Percentiles rank a stretch among this genome's conserved stretches.
Evolutionary conservation across 1,284 basidiomycete species (phyloP).

Genomic region (Leccinum pallidistipes): DNA sequence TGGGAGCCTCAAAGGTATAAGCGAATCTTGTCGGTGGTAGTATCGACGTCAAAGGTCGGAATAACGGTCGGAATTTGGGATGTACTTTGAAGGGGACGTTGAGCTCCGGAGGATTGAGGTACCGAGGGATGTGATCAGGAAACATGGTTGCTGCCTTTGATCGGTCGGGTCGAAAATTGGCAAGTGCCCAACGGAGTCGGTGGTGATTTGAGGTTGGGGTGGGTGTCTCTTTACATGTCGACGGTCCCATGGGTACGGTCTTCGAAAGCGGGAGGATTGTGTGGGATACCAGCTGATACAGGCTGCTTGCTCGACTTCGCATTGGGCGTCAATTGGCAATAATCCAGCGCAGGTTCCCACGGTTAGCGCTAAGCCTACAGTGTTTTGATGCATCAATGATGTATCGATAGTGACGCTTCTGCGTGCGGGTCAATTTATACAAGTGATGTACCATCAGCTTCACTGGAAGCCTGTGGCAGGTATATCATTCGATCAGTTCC

Average conservation of each 20-base stretch:
- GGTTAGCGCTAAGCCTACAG: too few relatives aligned
- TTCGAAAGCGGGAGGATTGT: background rate
- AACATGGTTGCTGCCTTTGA: background rate
- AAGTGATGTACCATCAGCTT: too few relatives aligned
- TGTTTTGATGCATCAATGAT: too few relatives aligned
- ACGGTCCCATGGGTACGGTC: background rate
- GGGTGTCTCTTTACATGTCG: background rate
- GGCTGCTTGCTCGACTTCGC: background rate
- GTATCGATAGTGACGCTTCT: too few relatives aligned
- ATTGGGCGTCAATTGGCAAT: too few relatives aligned
- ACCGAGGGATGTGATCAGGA: constrained; percentile 1
- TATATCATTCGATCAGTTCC: too few relatives aligned
- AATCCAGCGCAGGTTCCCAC: too few relatives aligned
- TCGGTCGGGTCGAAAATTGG: background rate
- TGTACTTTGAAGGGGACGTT: background rate
- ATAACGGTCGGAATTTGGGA: background rate
- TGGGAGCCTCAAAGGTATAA: background rate
- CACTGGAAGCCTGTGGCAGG: too few relatives aligned
- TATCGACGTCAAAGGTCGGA: background rate
- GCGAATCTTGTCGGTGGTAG: background rate
- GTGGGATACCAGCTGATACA: background rate
- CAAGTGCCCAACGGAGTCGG: background rate
- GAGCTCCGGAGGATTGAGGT: background rate
- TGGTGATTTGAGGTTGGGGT: background rate
- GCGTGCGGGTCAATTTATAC: too few relatives aligned